Base-by-base conservation (phyloP, 192 early-diverging fungal genomes). In the Entomortierella beljakovae region DNA sequence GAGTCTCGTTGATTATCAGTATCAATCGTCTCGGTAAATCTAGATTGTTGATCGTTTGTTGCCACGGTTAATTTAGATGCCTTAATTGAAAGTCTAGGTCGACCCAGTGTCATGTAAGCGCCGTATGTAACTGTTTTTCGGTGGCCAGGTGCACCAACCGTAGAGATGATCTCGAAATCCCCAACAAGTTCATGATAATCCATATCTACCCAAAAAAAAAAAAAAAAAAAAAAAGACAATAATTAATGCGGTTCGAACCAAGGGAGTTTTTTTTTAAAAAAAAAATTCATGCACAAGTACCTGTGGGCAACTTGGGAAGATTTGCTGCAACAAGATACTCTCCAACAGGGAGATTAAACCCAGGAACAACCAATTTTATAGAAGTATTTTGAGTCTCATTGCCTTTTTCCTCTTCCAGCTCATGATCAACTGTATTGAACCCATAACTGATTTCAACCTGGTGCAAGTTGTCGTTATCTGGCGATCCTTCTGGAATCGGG, bases 391-490 rank as follows among this genome's bases (percentile, higher is more conserved):
- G 32, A 13, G 40, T n/a, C 38, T 58, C 66, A 16, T 64, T 51
- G 3, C 42, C 54, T 29, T 28, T 42, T 5, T 43, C 60, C 18
- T 73, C 62, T 13, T 65, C 62, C 16, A 31, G 54, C 22, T 65
- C 55, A 13, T 52, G 65, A 18, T 76, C 62, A 23, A 69, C 33
- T 0, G 75, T 64, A 35, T 69, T 61, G 42, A 79, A 79, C 46
- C 75, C 75, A 23, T 79, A 79, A 33, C 75, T 79, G 6, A 79
- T 65, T 50, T 79, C 75, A 18, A 79, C 50, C 23, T 64, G 67
- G 28, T 79, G 75, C 5, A 35, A 46, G 8, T 51, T 50, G 23
- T 79, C 62, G 6, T 20, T 53, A 6, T 79, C 64, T 18, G 49
- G 15, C 1, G 61, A 35, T 26, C 59, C 67, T 40, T 61, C 61